phyloP scores from a whole-genome alignment of 2,329 filamentous ascomycete genomes.

The Coniochaeta ligniaria region DNA sequence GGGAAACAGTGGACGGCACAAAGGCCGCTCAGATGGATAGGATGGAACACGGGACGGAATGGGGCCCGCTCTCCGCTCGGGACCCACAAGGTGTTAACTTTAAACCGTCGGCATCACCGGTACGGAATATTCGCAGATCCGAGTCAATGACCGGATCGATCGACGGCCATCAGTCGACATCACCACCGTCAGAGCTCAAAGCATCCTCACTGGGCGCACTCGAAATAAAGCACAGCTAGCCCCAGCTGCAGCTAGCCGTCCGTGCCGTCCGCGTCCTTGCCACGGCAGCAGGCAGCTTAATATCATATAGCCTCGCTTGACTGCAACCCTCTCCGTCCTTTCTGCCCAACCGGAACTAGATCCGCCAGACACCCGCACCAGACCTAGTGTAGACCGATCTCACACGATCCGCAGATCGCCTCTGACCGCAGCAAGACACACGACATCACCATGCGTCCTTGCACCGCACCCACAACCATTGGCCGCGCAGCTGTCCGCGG shows the following conservation, averaged over 20 bases:
- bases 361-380: not conserved
- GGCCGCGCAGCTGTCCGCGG: not conserved
- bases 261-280: not conserved
- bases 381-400: not conserved
- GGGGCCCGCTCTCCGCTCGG: not conserved
- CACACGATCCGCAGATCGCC: not conserved
- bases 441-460: not conserved
- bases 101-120: not conserved
- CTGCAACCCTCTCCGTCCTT: not conserved
- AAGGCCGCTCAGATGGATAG: not conserved
- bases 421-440: not conserved
- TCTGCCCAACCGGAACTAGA: not conserved
- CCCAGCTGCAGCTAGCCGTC: not conserved
- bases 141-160: not conserved
- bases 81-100: not conserved
- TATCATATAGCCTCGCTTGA: not conserved
- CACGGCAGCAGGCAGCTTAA: not conserved
- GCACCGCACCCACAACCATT: not conserved
- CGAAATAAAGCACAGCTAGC: not conserved
- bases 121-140: not conserved
- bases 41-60: not conserved
- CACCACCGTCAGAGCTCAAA: too few relatives aligned
- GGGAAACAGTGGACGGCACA: not conserved
- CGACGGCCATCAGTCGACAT: too few relatives aligned
- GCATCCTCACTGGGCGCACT: too few relatives aligned